Base-by-base conservation (phyloP, 2,329 filamentous ascomycete genomes). In the Penicillium janthinellum region DNA sequence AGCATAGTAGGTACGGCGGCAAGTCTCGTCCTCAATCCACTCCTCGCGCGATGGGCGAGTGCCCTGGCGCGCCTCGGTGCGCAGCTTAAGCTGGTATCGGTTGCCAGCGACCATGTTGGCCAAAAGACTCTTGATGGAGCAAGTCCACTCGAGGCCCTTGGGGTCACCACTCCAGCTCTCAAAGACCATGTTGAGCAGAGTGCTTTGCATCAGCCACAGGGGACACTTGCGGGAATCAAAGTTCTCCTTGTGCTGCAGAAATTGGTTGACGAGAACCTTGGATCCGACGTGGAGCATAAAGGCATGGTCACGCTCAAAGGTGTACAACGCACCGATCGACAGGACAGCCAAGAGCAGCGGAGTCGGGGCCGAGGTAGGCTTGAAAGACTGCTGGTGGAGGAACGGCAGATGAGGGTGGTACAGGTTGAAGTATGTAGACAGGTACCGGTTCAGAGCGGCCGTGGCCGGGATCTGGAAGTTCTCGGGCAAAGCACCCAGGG, bases 91-190 rank as follows among this genome's bases (percentile, higher is more conserved):
- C 78, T 99, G 95, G 75, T 98, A 98, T 53, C 92, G 88, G 74
- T 97, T 98, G 60, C 95, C 95, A 59, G 94, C 92, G 58, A 99
- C 95, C 94, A 99, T 98, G 79, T 98, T 98, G 67, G 94, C 94
- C 52, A 99, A 86, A 41, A 98, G 84, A 82, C 92, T 96, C 85
- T 98, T 98, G 79, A 99, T 98, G 1, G 95, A 98, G 77, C 94
- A 98, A 38, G 95, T 93, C 95, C 95, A 99, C 77, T 99, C 95
- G 2, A 99, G 84, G 39, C 95, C 95, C 78, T 97, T 98, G 38
- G 95, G 90, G 72, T 98, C 95, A 70, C 95, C 95, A 75, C 95
- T 98, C 95, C 95, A 99, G 82, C 93, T 98, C 57, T 95, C 92
- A 75, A 99, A 98, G 66, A 97, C 89, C 95, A 98, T 98, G 82